Evolutionary conservation across 2,329 filamentous ascomycete genomes (phyloP), one percentile per base, ranked within the genome.

Genomic region (Xylaria sp.): DNA sequence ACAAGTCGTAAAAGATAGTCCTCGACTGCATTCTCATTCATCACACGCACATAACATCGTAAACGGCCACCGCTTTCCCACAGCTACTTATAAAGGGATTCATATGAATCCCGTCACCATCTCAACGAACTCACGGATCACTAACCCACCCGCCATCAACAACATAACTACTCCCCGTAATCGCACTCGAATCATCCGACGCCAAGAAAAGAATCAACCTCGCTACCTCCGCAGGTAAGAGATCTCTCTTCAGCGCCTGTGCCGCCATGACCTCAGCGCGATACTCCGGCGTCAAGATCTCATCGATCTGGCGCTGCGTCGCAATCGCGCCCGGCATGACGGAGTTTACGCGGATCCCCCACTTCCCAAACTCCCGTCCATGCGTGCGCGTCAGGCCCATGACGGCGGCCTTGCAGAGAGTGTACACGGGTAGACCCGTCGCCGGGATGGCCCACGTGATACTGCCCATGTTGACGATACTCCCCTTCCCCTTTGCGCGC

Each of bases 311-410:
- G 3, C 76, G 68, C 70, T 76, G 68, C 5, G 79, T 81, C 1
- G 76, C 77, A 37, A 80, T 77, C 1, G 76, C 71, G 0, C 78
- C 78, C 0, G 79, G 79, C 76, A 80, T 78, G 35, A 82, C 75
- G 58, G 76, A 79, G 55, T 81, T 81, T 4, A 80, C 74, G 0
- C 78, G 62, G 16, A 78, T 69, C 1, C 73, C 72, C n/a, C 64
- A 58, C 5, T 39, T 50, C 0, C 75, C 76, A 54, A 76, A 72
- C 67, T 77, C 76, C 52, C 69, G 70, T 37, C 70, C 71, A 48
- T 74, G 73, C 46, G 71, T 72, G 44, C 69, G 64, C 52, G 75
- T 77, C 68, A 78, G 69, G 4, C 75, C 75, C 54, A 74, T 66
- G 5, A 76, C 63, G 1, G 74, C 76, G 0, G 75, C 71, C 59